Percentiles rank a stretch among this genome's conserved stretches.
phyloP scores from a whole-genome alignment of 2,329 filamentous ascomycete species.

The Monosporascus sp. region DNA sequence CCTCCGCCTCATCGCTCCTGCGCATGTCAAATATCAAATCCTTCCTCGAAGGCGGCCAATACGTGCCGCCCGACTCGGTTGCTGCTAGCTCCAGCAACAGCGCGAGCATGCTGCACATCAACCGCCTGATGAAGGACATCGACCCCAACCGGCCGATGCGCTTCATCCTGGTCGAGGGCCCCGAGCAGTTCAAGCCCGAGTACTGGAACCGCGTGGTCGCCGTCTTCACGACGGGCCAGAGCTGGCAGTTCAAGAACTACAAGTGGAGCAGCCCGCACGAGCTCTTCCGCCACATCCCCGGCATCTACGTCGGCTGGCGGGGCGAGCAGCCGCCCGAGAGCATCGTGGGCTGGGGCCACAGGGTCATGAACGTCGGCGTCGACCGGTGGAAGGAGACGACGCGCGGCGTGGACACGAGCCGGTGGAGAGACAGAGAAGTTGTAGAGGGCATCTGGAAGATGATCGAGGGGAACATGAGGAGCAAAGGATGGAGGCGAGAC shows the following conservation, averaged over 20 bases:
- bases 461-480: constrained; percentile 82
- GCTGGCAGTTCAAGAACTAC: constrained; percentile 98
- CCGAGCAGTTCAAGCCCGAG: constrained; percentile 93
- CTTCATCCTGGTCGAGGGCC: constrained; percentile 92
- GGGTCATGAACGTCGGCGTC: constrained; percentile 72
- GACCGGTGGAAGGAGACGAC: constrained; percentile 69
- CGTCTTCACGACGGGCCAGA: constrained; percentile 95
- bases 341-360: constrained; percentile 79
- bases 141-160: constrained; percentile 69
- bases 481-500: constrained; percentile 75
- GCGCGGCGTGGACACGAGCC: constrained; percentile 41
- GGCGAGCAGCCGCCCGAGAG: constrained; percentile 74
- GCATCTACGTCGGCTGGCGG: constrained; percentile 87
- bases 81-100: constrained; percentile 56
- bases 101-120: constrained; percentile 79
- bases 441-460: constrained; percentile 89
- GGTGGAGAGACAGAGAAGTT: constrained; percentile 86
- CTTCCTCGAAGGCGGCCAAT: constrained; percentile 82
- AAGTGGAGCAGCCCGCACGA: constrained; percentile 89
- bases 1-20: constrained; percentile 88
- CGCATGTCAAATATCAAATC: constrained; percentile 94
- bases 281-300: constrained; percentile 81
- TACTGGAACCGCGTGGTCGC: constrained; percentile 95
- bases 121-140: constrained; percentile 67
- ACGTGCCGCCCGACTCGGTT: constrained; percentile 64